Conservation (phyloP, 768 basidiomycete genomes). For the Strobilomyces confusus region DNA sequence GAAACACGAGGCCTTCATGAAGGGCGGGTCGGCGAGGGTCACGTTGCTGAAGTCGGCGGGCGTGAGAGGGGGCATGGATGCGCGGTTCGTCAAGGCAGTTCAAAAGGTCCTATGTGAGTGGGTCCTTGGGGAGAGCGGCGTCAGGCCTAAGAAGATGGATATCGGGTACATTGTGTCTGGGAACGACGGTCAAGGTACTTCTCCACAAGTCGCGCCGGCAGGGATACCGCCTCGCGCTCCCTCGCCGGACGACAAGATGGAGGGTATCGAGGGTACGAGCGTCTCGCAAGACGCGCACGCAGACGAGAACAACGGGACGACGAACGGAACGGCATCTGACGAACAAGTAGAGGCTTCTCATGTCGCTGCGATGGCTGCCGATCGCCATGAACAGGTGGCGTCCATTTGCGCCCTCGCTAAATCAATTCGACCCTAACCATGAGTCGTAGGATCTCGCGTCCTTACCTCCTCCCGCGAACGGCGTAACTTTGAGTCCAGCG, state of each 20-base stretch:
- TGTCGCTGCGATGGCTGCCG: constrained; percentile 14
- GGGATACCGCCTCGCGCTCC: not conserved
- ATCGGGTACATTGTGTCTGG: not conserved
- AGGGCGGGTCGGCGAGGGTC: constrained; percentile 48
- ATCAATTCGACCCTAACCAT: not conserved
- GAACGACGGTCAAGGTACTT: not conserved
- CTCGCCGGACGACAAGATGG: constrained; percentile 15
- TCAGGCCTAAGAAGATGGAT: constrained; percentile 10
- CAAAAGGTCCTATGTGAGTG: constrained; percentile 28
- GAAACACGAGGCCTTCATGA: constrained; percentile 54
- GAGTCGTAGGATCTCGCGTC: constrained; percentile 5
- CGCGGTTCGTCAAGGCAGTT: constrained; percentile 36
- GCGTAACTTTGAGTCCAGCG: constrained; percentile 8
- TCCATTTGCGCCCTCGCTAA: not conserved
- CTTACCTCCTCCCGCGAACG: not conserved
- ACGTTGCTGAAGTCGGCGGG: constrained; percentile 30
- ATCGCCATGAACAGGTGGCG: constrained; percentile 21
- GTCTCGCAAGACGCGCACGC: not conserved
- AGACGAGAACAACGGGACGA: not conserved
- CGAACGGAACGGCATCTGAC: constrained; percentile 1
- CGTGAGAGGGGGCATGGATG: constrained; percentile 36
- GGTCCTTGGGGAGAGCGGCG: constrained; percentile 21
- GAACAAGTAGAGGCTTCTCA: constrained; percentile 1
- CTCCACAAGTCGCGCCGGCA: not conserved
- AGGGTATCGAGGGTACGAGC: constrained; percentile 11